These are phyloP conservation scores for Fusarium keratoplasticum DNA, from an alignment of 2,329 filamentous ascomycete genomes.

Conservation along the genomic window DNA sequence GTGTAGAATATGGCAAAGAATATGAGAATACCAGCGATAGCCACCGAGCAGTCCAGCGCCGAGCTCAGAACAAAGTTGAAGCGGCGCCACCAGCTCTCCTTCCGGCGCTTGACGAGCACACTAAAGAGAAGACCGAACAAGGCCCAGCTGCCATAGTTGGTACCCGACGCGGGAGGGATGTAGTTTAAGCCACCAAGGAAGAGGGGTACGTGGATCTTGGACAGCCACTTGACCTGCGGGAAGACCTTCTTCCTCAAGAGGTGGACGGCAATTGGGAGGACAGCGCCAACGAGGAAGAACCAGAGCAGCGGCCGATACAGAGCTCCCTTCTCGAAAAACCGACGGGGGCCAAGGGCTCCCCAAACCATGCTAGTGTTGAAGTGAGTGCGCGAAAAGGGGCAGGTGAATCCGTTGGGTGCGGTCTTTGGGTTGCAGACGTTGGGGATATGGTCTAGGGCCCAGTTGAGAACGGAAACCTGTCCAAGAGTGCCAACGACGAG, in stretches of 20 bases:
- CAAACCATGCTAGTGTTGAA: conserved; percentile 68
- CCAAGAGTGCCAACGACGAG: conserved; percentile 57
- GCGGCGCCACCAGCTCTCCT: conserved; percentile 45
- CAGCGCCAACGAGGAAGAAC: conserved; percentile 65
- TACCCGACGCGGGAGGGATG: conserved; percentile 48
- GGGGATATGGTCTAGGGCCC: conserved; percentile 58
- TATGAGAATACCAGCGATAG: conserved; percentile 48
- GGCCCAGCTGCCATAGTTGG: conserved; percentile 49
- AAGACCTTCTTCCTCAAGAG: conserved; percentile 41
- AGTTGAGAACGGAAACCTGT: conserved; percentile 55
- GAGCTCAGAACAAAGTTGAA: conserved; percentile 50
- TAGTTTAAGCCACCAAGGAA: conserved; percentile 48
- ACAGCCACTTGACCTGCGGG: conserved; percentile 41
- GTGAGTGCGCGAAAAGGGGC: conserved; percentile 50
- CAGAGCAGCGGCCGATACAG: conserved; percentile 63
- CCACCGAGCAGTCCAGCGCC: conserved; percentile 47
- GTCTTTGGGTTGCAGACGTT: conserved; percentile 60
- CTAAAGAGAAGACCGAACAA: conserved; percentile 47
- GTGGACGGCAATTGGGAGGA: conserved; percentile 61
- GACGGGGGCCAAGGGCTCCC: conserved; percentile 66
- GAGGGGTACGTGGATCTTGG: conserved; percentile 46
- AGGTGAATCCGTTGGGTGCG: conserved; percentile 58
- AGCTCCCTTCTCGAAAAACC: conserved; percentile 64
- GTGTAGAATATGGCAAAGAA: conserved; percentile 50
- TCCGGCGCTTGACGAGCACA: conserved; percentile 39